Evolutionary conservation across 768 basidiomycete species (phyloP).

Genomic region (Melanogaster broomeanus): DNA sequence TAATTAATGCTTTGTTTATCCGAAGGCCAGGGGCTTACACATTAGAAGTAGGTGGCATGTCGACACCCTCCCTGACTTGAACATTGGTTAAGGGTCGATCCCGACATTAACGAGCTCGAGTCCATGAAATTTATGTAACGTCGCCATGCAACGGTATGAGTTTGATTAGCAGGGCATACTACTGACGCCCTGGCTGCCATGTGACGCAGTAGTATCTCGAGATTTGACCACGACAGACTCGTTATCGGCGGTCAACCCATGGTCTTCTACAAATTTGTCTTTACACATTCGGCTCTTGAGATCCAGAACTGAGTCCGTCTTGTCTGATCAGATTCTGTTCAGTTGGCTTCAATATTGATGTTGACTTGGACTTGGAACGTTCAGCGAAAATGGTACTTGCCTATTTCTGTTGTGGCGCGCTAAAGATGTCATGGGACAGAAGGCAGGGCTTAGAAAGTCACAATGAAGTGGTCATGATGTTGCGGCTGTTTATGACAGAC

Average conservation of each 20-base stretch:
- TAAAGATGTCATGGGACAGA: not conserved
- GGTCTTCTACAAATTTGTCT: not conserved
- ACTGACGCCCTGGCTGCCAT: too few relatives aligned
- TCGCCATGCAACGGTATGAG: not conserved
- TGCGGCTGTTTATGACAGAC: too few relatives aligned
- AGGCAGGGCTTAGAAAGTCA: not conserved
- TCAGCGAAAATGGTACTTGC: conserved; percentile 1
- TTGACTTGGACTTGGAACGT: too few relatives aligned
- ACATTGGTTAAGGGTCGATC: too few relatives aligned
- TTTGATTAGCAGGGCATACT: too few relatives aligned
- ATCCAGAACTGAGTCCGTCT: not conserved
- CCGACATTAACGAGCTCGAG: too few relatives aligned
- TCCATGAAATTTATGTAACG: conserved; percentile 10
- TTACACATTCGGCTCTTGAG: not conserved
- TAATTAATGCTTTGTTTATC: not conserved
- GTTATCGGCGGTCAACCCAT: too few relatives aligned
- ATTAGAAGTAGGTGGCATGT: not conserved
- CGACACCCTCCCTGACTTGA: too few relatives aligned
- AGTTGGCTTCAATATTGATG: not conserved
- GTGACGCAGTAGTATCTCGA: not conserved
- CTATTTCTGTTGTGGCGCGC: not conserved
- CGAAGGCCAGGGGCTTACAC: not conserved
- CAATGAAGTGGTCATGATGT: too few relatives aligned
- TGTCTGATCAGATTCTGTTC: not conserved
- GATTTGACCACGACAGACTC: too few relatives aligned